phyloP scores from a whole-genome alignment of 2,329 filamentous ascomycete genomes.

The Trichoderma endophyticum region DNA sequence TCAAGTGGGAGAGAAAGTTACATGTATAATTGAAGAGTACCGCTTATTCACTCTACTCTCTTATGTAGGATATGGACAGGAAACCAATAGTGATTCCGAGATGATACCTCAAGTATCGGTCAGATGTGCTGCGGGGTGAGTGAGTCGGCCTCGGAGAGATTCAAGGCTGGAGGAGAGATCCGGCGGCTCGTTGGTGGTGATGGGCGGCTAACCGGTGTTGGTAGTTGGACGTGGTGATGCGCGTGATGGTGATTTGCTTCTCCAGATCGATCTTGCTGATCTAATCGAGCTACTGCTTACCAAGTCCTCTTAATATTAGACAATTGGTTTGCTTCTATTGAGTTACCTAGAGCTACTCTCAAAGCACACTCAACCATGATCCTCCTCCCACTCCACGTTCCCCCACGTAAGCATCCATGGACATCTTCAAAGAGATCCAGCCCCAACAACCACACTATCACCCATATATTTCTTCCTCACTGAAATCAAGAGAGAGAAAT shows the following conservation, averaged over 20 bases:
- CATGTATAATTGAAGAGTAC: not conserved
- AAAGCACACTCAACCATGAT: not conserved
- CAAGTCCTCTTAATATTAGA: not conserved
- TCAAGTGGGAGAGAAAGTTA: not conserved
- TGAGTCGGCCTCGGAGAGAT: not conserved
- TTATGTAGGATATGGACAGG: not conserved
- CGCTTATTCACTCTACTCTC: not conserved
- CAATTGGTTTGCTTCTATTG: not conserved
- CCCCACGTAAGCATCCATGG: not conserved
- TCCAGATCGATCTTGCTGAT: slow-evolving; percentile 4
- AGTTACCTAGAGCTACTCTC: not conserved
- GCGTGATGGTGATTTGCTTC: not conserved
- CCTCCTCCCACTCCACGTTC: not conserved
- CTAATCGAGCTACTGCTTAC: not conserved
- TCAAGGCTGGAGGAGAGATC: not conserved
- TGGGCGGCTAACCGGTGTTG: not conserved
- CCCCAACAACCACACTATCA: not conserved
- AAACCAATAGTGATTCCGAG: not conserved
- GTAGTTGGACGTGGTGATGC: not conserved
- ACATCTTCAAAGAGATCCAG: not conserved
- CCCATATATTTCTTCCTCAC: not conserved
- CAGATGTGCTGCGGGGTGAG: not conserved
- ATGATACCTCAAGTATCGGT: not conserved
- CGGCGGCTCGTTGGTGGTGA: not conserved
- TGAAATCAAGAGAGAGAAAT: not conserved